A percentile compares a stretch with the other conserved stretches of the same genome.
Evolutionary conservation across 805 yeast genomes (phyloP).

Genomic region (Kodamaea jinghongensis): DNA sequence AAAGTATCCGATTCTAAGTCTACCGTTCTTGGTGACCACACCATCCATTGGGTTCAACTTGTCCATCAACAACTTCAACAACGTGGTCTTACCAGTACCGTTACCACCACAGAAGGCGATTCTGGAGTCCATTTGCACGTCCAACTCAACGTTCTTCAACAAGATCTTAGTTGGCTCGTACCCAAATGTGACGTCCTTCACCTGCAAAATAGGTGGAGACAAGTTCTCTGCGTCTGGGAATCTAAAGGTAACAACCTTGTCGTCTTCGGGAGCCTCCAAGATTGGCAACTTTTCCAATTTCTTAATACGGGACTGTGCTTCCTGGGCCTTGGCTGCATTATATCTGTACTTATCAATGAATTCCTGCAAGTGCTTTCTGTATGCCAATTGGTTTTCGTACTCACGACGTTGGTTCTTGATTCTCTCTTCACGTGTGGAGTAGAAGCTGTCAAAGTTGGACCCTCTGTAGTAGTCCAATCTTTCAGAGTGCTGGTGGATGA

Average conservation of each 20-base stretch:
- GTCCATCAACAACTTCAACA: slow-evolving; percentile 83
- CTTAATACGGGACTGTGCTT: slow-evolving; percentile 97
- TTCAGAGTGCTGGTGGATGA: slow-evolving; percentile 96
- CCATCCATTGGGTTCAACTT: slow-evolving; percentile 74
- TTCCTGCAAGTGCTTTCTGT: slow-evolving; percentile 86
- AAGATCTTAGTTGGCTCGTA: slow-evolving; percentile 65
- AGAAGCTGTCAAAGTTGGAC: slow-evolving; percentile 88
- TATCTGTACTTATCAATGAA: slow-evolving; percentile 96
- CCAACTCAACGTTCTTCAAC: slow-evolving; percentile 76
- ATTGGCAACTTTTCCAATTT: slow-evolving; percentile 92
- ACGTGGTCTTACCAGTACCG: slow-evolving; percentile 98
- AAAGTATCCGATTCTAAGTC: slow-evolving; percentile 91
- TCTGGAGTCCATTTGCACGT: slow-evolving; percentile 90
- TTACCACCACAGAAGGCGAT: slow-evolving; percentile 98
- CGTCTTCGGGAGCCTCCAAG: slow-evolving; percentile 93
- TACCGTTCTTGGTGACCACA: slow-evolving; percentile 71
- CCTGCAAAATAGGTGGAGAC: slow-evolving; percentile 90
- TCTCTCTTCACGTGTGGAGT: slow-evolving; percentile 92
- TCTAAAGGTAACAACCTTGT: slow-evolving; percentile 74
- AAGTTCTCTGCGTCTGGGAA: slow-evolving; percentile 94
- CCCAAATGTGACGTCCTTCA: slow-evolving; percentile 84
- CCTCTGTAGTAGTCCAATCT: slow-evolving; percentile 95
- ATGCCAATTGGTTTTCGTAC: slow-evolving; percentile 96
- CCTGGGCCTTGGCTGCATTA: slow-evolving; percentile 96
- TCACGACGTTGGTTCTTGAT: slow-evolving; percentile 89